Conservation (phyloP, 2,329 filamentous ascomycete genomes). For the Metarhizium humberi region DNA sequence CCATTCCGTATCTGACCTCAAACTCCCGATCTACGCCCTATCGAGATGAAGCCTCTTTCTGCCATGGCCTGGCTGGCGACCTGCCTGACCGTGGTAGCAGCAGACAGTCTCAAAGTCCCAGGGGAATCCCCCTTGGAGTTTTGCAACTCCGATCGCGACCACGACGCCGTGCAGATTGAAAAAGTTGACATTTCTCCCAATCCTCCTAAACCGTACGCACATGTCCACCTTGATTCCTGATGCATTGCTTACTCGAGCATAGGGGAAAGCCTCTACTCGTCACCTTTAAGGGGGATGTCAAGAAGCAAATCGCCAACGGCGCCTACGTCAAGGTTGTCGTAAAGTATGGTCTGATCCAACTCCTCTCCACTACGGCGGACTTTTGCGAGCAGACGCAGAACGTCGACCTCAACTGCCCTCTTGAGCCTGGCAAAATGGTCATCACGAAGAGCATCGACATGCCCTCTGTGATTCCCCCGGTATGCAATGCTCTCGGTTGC, state of each 20-base stretch:
- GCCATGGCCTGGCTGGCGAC: background rate
- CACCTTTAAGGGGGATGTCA: background rate
- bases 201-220: background rate
- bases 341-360: slow-evolving; percentile 88
- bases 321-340: slow-evolving; percentile 76
- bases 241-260: background rate
- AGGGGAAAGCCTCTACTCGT: background rate
- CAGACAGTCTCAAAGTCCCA: background rate
- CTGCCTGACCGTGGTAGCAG: background rate
- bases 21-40: background rate
- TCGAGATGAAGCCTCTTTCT: background rate
- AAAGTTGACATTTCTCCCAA: background rate
- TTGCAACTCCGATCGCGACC: background rate
- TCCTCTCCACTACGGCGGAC: slow-evolving; percentile 72
- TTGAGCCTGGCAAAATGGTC: slow-evolving; percentile 65
- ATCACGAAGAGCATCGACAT: slow-evolving; percentile 77
- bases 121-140: background rate
- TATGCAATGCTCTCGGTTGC: slow-evolving; percentile 36
- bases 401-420: slow-evolving; percentile 80
- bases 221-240: background rate
- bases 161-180: background rate
- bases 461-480: slow-evolving; percentile 78
- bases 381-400: slow-evolving; percentile 84
- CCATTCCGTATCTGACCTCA: too few relatives aligned
- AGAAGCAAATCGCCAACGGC: slow-evolving; percentile 53